A percentile compares a stretch with the other conserved stretches of the same genome.
Conservation (phyloP, 768 basidiomycete genomes). For the Astraeus odoratus region DNA sequence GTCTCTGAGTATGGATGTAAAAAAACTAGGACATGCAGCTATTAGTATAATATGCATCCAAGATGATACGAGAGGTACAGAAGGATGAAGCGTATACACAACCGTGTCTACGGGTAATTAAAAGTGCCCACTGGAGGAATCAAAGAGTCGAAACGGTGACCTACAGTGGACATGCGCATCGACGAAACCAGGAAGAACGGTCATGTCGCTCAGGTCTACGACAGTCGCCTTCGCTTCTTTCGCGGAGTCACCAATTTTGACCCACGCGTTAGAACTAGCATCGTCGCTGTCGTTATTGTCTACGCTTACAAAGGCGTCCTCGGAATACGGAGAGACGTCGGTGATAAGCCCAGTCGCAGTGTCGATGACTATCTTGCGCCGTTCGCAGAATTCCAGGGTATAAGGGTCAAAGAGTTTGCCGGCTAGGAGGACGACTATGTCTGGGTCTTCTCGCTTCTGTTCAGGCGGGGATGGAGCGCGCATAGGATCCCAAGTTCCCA, state of each 20-base stretch:
- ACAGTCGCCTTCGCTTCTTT: conserved; percentile 20
- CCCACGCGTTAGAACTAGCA: background rate
- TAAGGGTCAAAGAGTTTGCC: conserved; percentile 48
- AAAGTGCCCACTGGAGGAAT: too few species aligned
- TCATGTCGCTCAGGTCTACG: conserved; percentile 40
- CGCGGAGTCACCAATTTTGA: background rate
- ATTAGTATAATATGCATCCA: too few species aligned
- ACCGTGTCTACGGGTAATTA: too few species aligned
- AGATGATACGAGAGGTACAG: too few species aligned
- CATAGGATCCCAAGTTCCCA: too few species aligned
- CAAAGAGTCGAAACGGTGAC: conserved; percentile 10
- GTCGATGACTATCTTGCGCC: conserved; percentile 44
- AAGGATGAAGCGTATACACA: too few species aligned
- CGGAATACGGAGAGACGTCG: too few species aligned
- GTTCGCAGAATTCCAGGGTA: conserved; percentile 32
- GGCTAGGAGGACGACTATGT: conserved; percentile 29
- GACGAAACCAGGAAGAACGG: conserved; percentile 51
- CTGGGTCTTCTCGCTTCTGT: too few species aligned
- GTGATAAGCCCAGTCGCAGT: conserved; percentile 41
- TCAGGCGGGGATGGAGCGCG: too few species aligned
- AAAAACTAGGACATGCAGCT: conserved; percentile 40
- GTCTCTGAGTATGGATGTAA: conserved; percentile 55
- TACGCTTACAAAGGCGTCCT: conserved; percentile 5
- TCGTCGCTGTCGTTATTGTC: too few species aligned
- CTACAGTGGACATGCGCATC: conserved; percentile 51